Evolutionary conservation across 2,329 filamentous ascomycete genomes (phyloP).

Genomic region (Trichoderma harzianum): DNA sequence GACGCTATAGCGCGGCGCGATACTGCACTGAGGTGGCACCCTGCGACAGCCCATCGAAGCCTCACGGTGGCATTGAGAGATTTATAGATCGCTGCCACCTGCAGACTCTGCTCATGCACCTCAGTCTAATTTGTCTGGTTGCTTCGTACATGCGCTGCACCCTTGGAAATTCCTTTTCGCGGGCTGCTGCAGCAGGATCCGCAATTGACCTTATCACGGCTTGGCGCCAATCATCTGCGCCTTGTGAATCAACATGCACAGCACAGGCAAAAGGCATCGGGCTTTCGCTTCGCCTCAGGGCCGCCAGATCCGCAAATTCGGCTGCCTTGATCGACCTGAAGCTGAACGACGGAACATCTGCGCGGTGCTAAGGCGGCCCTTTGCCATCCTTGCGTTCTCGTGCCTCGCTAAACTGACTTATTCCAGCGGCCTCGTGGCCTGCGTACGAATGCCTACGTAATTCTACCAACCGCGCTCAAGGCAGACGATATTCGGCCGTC

Average conservation of each 20-base stretch:
- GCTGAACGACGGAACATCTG: not conserved
- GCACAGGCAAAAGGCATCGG: not conserved
- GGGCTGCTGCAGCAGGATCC: not conserved
- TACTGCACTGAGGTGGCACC: constrained; percentile 11
- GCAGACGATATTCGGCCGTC: not conserved
- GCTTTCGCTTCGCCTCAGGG: not conserved
- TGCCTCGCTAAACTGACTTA: constrained; percentile 4
- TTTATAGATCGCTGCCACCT: constrained; percentile 12
- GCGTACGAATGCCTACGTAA: constrained; percentile 17
- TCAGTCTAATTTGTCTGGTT: not conserved
- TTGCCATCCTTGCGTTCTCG: constrained; percentile 4
- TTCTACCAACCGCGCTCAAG: not conserved
- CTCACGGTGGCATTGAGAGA: constrained; percentile 14
- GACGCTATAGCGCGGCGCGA: constrained; percentile 13
- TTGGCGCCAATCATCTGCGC: constrained; percentile 3
- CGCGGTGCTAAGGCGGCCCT: not conserved
- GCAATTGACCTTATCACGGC: not conserved
- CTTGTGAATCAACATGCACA: not conserved
- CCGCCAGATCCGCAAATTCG: not conserved
- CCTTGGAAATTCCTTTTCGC: not conserved
- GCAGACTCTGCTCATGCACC: not conserved
- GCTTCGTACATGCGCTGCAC: not conserved
- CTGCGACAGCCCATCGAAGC: constrained; percentile 12
- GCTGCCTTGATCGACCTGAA: not conserved
- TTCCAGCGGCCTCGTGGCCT: constrained; percentile 12